Conservation (phyloP, 2,329 filamentous ascomycete species). For the Aspergillus sp. region DNA sequence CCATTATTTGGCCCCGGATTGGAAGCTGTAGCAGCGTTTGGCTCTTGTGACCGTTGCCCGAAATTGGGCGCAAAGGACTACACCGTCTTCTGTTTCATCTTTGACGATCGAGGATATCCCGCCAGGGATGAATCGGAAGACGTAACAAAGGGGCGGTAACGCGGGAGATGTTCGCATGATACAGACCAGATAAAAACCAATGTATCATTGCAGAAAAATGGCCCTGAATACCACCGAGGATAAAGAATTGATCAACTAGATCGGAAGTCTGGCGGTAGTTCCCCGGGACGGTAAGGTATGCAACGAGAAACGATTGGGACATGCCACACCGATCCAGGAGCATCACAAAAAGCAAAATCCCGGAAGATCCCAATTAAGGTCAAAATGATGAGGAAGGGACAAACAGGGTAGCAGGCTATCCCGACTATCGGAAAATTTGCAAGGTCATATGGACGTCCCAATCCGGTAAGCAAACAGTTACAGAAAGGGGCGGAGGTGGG, state of each 20-base stretch:
- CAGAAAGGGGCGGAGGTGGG: neutral
- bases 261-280: neutral
- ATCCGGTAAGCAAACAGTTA: neutral
- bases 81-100: neutral
- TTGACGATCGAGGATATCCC: neutral
- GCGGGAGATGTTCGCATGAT: neutral
- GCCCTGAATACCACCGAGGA: neutral
- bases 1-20: neutral
- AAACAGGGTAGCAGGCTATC: neutral
- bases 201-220: neutral
- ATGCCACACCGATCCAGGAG: neutral
- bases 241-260: neutral
- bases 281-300: neutral
- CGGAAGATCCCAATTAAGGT: neutral
- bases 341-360: neutral
- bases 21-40: neutral
- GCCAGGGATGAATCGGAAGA: neutral
- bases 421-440: neutral
- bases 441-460: neutral
- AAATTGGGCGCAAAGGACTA: neutral
- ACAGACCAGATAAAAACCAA: neutral
- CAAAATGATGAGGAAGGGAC: neutral
- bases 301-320: neutral
- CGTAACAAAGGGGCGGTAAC: neutral
- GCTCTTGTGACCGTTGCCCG: neutral